Base-by-base conservation (phyloP, 805 yeast genomes). In the Wickerhamiella domercqiae region DNA sequence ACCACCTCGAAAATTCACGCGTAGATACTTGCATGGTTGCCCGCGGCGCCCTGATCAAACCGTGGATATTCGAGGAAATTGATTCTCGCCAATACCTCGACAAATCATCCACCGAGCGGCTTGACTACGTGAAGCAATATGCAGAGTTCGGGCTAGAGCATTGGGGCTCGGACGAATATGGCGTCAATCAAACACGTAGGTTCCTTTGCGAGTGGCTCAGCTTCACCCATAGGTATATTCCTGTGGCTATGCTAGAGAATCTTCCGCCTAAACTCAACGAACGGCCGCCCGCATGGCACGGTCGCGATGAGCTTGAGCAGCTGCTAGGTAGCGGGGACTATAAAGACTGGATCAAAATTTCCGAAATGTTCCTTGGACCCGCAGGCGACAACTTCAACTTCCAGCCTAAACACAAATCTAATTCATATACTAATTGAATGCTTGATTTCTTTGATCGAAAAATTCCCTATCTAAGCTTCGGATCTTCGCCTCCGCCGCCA, bases 81-180 rank as follows among this genome's bases (percentile, higher is more conserved):
- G 93, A 87, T 41, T 66, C 87, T 5, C 73, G 75, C 50, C 97
- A 90, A 58, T 75, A 83, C 56, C 60, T 90, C 44, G 99, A 90
- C 57, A 90, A 87, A 61, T 66, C 82, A 2, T 76, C 94, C n/a
- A 64, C 77, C 16, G 96, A 90, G 60, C 71, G 99, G 57, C 68
- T 90, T 39, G 93, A 76, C 26, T 71, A 78, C 31, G 57, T 87
- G 50, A 64, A 66, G 45, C 68, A 67, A 36, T 90, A 75, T 54
- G 73, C 93, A 3, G 61, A 75, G 38, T 80, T 63, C 55, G 96
- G 98, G 0, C 66, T 90, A 47, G 83, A 83, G 48, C 97, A 90
- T 59, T 90, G 98, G 97, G 98, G 99, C 4, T 69, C 94, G 0
- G 99, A 90, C 54, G 94, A 82, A 50, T 87, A 77, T 56, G 99